These are phyloP conservation scores for Cutaneotrichosporon mucoides DNA, from an alignment of 1,284 basidiomycete species.

Conservation along the genomic window DNA sequence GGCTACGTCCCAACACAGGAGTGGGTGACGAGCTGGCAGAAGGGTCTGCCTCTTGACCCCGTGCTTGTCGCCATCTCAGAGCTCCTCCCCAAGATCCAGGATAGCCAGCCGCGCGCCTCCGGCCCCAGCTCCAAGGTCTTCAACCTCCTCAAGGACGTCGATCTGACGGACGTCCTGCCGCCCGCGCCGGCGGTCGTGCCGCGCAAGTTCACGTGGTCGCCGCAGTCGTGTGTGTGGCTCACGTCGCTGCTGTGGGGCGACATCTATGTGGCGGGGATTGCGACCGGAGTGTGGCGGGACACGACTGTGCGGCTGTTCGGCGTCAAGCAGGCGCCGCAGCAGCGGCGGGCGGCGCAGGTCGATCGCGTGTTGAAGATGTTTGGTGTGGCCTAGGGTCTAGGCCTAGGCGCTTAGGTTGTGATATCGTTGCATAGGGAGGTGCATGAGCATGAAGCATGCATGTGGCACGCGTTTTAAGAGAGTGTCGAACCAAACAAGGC, in stretches of 20 bases:
- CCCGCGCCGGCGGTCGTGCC: slow-evolving; percentile 61
- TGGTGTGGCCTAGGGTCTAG: slow-evolving; percentile 30
- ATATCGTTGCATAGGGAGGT: too few species aligned
- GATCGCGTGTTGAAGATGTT: slow-evolving; percentile 46
- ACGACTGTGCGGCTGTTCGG: slow-evolving; percentile 82
- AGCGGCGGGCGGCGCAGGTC: slow-evolving; percentile 35
- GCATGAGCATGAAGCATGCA: too few species aligned
- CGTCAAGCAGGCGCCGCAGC: slow-evolving; percentile 66
- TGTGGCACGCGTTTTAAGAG: too few species aligned
- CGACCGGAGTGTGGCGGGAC: slow-evolving; percentile 72
- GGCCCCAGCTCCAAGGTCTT: slow-evolving; percentile 54
- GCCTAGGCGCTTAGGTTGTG: too few species aligned
- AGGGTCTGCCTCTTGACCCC: slow-evolving; percentile 65
- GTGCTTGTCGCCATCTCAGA: slow-evolving; percentile 81
- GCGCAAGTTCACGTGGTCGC: slow-evolving; percentile 82
- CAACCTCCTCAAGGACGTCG: slow-evolving; percentile 58
- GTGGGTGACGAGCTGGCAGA: slow-evolving; percentile 65
- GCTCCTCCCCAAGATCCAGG: slow-evolving; percentile 78
- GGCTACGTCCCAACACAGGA: slow-evolving; percentile 90
- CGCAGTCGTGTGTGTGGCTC: slow-evolving; percentile 81
- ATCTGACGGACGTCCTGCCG: slow-evolving; percentile 71
- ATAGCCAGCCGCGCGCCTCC: slow-evolving; percentile 57
- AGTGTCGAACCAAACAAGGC: too few species aligned
- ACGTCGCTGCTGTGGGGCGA: slow-evolving; percentile 89
- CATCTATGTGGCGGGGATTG: slow-evolving; percentile 81